These are phyloP conservation scores for Teunomyces panamensis DNA, from an alignment of 805 yeast species.

Conservation along the genomic window DNA sequence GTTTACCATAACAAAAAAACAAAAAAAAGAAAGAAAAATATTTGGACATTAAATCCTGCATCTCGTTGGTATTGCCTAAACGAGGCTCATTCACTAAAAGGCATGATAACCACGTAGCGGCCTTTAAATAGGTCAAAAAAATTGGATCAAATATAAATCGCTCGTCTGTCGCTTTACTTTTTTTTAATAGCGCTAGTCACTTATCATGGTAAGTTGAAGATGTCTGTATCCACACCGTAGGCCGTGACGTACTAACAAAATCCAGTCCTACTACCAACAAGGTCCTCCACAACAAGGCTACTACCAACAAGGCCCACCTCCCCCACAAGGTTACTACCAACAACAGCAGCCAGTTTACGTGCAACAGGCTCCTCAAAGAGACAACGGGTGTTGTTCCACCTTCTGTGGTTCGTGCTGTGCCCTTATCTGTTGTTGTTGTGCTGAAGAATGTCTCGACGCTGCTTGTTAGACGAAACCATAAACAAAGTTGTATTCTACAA, in stretches of 20 bases:
- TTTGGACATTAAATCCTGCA: not conserved
- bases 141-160: constrained; percentile 3
- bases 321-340: constrained; percentile 25
- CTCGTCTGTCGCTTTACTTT: not conserved
- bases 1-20: too few species aligned
- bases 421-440: constrained; percentile 16
- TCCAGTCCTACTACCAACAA: constrained; percentile 15
- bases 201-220: constrained; percentile 1
- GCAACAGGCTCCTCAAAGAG: constrained; percentile 23
- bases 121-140: not conserved
- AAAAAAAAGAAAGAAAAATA: too few species aligned
- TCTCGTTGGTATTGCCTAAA: not conserved
- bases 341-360: constrained; percentile 34
- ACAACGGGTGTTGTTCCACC: constrained; percentile 24
- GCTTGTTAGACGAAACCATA: not conserved
- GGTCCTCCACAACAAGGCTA: constrained; percentile 18
- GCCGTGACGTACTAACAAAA: constrained; percentile 1
- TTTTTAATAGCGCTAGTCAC: not conserved
- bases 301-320: constrained; percentile 25
- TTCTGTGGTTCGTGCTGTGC: constrained; percentile 16
- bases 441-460: constrained; percentile 15
- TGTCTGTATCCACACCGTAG: not conserved
- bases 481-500: not conserved
- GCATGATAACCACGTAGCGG: not conserved
- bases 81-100: not conserved